phyloP scores from a whole-genome alignment of 1,139 yeast species.

The Wickerhamomyces sp. region DNA sequence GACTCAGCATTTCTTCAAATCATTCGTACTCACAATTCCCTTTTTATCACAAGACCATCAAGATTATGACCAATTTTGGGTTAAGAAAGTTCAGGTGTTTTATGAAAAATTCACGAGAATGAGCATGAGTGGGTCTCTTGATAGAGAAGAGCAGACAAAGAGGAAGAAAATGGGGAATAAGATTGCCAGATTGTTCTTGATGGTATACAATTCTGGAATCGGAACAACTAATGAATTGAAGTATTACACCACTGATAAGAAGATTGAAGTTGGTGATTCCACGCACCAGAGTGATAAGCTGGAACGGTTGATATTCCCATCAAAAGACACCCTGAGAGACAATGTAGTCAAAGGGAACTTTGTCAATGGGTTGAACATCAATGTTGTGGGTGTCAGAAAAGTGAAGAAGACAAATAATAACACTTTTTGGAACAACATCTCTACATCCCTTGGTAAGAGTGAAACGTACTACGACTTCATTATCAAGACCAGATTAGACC shows the following conservation, averaged over 20 bases:
- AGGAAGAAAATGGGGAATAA: conserved; percentile 59
- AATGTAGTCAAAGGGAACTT: conserved; percentile 40
- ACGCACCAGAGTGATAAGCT: conserved; percentile 23
- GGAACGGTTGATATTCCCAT: conserved; percentile 40
- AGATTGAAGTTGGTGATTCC: conserved; percentile 18
- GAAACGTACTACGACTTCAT: conserved; percentile 26
- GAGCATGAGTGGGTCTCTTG: conserved; percentile 64
- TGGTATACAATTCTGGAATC: conserved; percentile 73
- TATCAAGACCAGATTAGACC: conserved; percentile 23
- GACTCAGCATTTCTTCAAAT: conserved; percentile 55
- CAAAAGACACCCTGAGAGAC: conserved; percentile 48
- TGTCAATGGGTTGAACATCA: conserved; percentile 54
- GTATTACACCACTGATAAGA: conserved; percentile 37
- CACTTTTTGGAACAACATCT: conserved; percentile 19
- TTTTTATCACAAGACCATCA: conserved; percentile 47
- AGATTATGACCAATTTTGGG: conserved; percentile 65
- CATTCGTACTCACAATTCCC: conserved; percentile 68
- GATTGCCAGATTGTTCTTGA: conserved; percentile 53
- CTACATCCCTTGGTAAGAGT: conserved; percentile 15
- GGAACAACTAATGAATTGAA: conserved; percentile 53
- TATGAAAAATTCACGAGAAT: conserved; percentile 70
- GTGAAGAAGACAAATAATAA: conserved; percentile 14
- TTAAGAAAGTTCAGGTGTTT: conserved; percentile 69
- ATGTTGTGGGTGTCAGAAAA: conserved; percentile 55
- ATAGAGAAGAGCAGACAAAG: conserved; percentile 69